Evolutionary conservation across 192 early-diverging fungal species (phyloP), one percentile per base, ranked within the genome.

Genomic region (Backusella psychrophila): DNA sequence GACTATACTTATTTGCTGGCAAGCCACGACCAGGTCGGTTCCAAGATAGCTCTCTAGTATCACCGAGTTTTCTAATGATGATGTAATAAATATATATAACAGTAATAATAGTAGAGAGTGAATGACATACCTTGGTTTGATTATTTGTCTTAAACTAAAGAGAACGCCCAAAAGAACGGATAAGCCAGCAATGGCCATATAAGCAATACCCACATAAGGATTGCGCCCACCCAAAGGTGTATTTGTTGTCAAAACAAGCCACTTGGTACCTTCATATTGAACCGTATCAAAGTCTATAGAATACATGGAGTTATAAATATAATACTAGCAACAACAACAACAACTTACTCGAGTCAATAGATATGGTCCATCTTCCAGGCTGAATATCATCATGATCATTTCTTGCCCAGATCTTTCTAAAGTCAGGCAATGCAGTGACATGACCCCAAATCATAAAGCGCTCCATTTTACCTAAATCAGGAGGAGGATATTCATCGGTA

Each of bases 371-470:
- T 17, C 84, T 75, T 21, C 96, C 96, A 71, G 84, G 82, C 41
- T 82, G 78, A 75, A 97, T 84, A 6, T 78, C 82, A 6, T 81
- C 81, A 2, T 85, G 49, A 36, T 88, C 87, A 75, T 96, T 93
- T 69, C 89, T 84, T 52, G 93, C 96, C 85, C 92, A 98, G 41
- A 97, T 80, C 82, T 99, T 99, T 71, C 96, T 86, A 86, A 99
- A 99, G 23, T 91, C 94, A 12, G 96, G 95, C 72, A 98, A 87
- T 0, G 95, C 97, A 6, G 97, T 94, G 1, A 94, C 94, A 35
- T 96, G 89, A 95, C 97, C 96, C 97, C 97, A 99, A 31, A 99
- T 96, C 82, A 95, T 92, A 76, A 99, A 92, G 31, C 91, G 88
- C 86, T 97, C 91, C 84, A 92, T 85, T 14, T 66, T 75, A 1